phyloP scores from a whole-genome alignment of 352 stramenopile species.

The Globisporangium cylindrosporum region DNA sequence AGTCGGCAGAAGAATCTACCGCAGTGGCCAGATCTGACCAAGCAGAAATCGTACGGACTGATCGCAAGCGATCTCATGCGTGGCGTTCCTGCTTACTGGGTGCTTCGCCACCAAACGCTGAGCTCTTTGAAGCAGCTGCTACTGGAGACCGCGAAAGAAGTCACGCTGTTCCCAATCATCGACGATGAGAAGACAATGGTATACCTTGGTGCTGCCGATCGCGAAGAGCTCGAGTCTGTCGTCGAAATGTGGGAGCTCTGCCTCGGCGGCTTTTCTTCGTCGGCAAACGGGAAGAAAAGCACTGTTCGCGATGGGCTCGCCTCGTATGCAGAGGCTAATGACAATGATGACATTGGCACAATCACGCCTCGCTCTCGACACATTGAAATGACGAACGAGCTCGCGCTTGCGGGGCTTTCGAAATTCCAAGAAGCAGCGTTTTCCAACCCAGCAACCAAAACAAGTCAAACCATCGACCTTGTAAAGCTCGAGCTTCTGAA shows the following conservation, averaged over 20 bases:
- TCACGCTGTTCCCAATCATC: constrained; percentile 64
- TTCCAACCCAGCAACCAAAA: constrained; percentile 30
- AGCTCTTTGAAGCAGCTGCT: constrained; percentile 46
- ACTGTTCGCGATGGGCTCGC: neutral
- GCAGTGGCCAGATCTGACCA: constrained; percentile 75
- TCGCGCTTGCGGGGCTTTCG: constrained; percentile 27
- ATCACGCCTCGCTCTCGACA: constrained; percentile 26
- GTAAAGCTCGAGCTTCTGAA: constrained; percentile 54
- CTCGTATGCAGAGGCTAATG: constrained; percentile 1
- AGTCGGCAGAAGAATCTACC: constrained; percentile 75
- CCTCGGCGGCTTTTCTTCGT: constrained; percentile 18
- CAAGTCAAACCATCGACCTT: constrained; percentile 41
- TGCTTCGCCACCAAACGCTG: constrained; percentile 54
- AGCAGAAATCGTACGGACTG: constrained; percentile 74
- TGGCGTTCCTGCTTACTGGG: constrained; percentile 34
- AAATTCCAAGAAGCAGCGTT: constrained; percentile 30
- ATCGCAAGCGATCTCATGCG: constrained; percentile 73
- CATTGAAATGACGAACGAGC: constrained; percentile 15
- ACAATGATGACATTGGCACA: neutral
- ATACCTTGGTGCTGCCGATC: constrained; percentile 56
- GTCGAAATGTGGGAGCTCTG: constrained; percentile 58
- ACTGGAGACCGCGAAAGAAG: constrained; percentile 28
- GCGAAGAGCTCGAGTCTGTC: constrained; percentile 61
- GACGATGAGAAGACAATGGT: constrained; percentile 60
- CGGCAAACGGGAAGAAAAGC: neutral